Base-by-base conservation (phyloP, 139 green algal species). In the Chlamydomonas applanata region DNA sequence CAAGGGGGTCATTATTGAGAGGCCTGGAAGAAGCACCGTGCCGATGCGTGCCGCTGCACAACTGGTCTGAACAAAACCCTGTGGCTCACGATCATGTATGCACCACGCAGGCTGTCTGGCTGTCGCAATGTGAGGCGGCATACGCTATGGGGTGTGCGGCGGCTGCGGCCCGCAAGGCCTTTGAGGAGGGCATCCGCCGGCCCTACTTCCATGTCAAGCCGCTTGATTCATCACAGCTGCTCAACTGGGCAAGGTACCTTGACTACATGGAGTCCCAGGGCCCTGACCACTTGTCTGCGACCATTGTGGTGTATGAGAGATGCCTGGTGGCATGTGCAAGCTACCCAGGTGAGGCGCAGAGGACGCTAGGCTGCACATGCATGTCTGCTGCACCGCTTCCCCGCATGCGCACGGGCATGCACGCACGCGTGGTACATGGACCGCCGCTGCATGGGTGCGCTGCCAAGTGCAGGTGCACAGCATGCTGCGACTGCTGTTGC, bases 201-300 rank as follows among this genome's bases (percentile, higher is more conserved):
- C 83, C 92, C 4, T 97, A 94, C 69, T 97, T 93, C 82, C 92
- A 97, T 62, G 78, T 92, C 30, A 96, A 95, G 90, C 83, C 90
- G 1, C 40, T 72, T 4, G 66, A 75, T 49, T 29, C 9, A 27
- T 22, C 74, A 22, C 89, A 97, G 89, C 79, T 96, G 32, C 52
- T 27, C 34, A 92, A 92, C 82, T 97, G 92, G 92, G 71, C 74
- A 44, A 73, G 79, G 0, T 97, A 97, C 80, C 72, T 97, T 56
- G 86, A 93, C 56, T 90, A 83, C 73, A 72, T 87, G 36, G 84
- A 91, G 69, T 72, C 76, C 14, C 76, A 87, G 59, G 67, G 71
- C 35, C 83, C 72, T 2, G 67, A 79, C 36, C 81, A 82, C 59
- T 53, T 81, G 32, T 62, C 75, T 9, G 77, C 72, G 14, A 85